Base-by-base conservation (phyloP, 768 basidiomycete species). In the Coprinopsis marcescibilis region DNA sequence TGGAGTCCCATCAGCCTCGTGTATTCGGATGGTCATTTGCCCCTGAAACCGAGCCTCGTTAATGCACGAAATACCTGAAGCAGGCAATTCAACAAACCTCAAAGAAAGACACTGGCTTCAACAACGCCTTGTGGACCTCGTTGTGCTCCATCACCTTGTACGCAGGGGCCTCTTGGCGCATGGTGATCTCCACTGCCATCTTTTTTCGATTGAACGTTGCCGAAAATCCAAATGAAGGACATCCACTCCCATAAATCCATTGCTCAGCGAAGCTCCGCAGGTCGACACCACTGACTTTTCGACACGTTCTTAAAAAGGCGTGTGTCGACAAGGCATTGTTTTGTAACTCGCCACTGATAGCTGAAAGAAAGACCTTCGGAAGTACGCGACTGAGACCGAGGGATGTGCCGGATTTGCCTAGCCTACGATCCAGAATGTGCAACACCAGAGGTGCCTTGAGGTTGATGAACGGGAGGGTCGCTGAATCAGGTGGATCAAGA, bases 171-270 rank as follows among this genome's bases (percentile, higher is more conserved):
- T 86, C 83, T 64, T 98, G 95, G 49, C 83, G 76, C 80, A 98
- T 92, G 2, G 85, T 86, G 53, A 99, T 86, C 64, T 98, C 96
- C 29, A 99, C 91, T 1, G 92, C 87, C 86, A 98, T 96, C 67
- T 93, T 92, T 76, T 97, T 98, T 58, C 93, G 75, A 62, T 97
- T 95, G 67, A 98, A 98, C 27, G 82, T 83, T 1, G 95, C 92
- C 11, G 82, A 80, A 61, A 99, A 88, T 0, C 78, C 80, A 61
- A 99, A 93, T 2, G 83, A 77, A 0, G 96, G 96, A 61, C 93
- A 96, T 17, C 96, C 96, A 61, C 89, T 92, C 11, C 94, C 94
- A 58, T 93, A 96, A 52, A 99, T 91, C 96, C 96, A 99, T 63
- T 98, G 95, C 58, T 98, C 93, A n/a, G 91, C 89, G 60, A 99